These are phyloP conservation scores for Apiospora malaysiana DNA, from an alignment of 2,329 filamentous ascomycete species.

Conservation along the genomic window DNA sequence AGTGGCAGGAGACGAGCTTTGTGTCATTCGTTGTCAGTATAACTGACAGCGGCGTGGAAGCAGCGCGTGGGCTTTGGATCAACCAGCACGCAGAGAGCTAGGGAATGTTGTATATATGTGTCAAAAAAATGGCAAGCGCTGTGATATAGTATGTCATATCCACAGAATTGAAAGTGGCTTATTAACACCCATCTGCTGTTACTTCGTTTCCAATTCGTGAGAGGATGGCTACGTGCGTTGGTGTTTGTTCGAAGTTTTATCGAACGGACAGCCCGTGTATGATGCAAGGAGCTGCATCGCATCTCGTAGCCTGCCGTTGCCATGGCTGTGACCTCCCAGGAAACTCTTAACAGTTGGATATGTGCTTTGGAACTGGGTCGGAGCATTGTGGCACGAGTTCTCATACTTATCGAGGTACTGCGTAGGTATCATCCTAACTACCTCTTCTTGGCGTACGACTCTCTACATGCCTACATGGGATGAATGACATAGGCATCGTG, in stretches of 20 bases:
- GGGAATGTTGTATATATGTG: slow-evolving; percentile 17
- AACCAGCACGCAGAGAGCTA: neutral
- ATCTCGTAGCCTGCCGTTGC: slow-evolving; percentile 4
- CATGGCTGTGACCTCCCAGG: neutral
- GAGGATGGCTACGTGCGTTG: neutral
- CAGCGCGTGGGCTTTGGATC: slow-evolving; percentile 2
- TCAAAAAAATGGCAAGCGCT: slow-evolving; percentile 1
- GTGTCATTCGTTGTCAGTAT: neutral
- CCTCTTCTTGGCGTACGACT: neutral
- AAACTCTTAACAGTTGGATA: neutral
- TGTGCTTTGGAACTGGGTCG: neutral
- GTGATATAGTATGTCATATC: slow-evolving; percentile 14
- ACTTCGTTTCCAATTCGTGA: neutral
- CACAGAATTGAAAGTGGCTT: slow-evolving; percentile 17
- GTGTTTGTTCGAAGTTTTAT: neutral
- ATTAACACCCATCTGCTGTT: neutral
- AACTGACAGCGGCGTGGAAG: neutral
- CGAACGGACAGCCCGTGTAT: neutral
- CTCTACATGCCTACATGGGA: neutral
- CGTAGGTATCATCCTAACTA: too few species aligned
- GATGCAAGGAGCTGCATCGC: neutral
- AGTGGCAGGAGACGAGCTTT: slow-evolving; percentile 1
- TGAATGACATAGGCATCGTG: neutral
- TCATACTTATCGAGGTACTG: too few species aligned
- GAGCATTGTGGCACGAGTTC: neutral